These are phyloP conservation scores for Fragilariopsis cylindrus DNA, from an alignment of 108 stramenopile genomes.

Conservation along the genomic window DNA sequence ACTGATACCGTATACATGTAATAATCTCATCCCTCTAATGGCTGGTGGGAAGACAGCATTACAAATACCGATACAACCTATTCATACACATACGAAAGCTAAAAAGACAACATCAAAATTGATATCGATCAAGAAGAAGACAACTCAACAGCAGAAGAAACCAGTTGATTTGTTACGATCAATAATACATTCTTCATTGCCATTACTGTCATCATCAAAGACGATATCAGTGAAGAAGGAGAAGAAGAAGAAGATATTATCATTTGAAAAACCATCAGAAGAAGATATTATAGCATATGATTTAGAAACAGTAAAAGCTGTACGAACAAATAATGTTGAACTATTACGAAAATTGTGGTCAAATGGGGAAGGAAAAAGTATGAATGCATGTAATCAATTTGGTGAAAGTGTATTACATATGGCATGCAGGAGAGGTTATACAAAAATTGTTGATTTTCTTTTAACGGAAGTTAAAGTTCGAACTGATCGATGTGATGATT, in stretches of 20 bases:
- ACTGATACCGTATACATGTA: not conserved
- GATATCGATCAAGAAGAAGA: not conserved
- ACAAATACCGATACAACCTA: not conserved
- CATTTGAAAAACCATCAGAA: slow-evolving; percentile 33
- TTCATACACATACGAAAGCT: slow-evolving; percentile 6
- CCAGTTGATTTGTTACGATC: slow-evolving; percentile 1
- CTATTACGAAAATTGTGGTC: slow-evolving; percentile 34
- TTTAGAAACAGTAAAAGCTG: slow-evolving; percentile 49
- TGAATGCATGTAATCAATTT: slow-evolving; percentile 78
- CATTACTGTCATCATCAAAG: not conserved
- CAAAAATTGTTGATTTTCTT: slow-evolving; percentile 56
- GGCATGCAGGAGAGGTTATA: slow-evolving; percentile 79
- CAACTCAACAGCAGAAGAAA: not conserved
- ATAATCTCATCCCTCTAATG: slow-evolving; percentile 8
- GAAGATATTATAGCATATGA: slow-evolving; percentile 65
- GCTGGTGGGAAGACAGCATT: not conserved
- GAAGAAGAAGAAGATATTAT: not conserved
- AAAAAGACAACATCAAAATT: not conserved
- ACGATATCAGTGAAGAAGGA: not conserved
- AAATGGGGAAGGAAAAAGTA: slow-evolving; percentile 46
- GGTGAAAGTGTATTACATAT: slow-evolving; percentile 87
- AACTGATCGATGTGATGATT: slow-evolving; percentile 74
- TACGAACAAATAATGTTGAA: slow-evolving; percentile 50
- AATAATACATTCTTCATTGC: not conserved
- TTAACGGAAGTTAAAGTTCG: slow-evolving; percentile 62